Evolutionary conservation across 139 green algal genomes (phyloP), one percentile per base, ranked within the genome.

Genomic region (Chlorella sorokiniana): DNA sequence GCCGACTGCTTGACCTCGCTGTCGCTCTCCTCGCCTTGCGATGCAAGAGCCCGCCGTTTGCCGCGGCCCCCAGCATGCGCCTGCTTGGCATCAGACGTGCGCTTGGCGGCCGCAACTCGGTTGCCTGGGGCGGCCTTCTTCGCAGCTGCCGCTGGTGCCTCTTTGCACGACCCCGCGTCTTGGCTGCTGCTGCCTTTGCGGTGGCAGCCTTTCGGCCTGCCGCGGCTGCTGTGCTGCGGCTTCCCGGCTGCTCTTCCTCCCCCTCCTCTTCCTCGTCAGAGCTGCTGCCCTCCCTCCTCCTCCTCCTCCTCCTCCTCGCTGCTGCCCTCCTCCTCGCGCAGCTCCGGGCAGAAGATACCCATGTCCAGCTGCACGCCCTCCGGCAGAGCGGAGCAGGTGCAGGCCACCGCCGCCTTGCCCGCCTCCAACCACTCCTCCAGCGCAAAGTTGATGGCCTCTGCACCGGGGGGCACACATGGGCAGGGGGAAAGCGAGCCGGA

Each of bases 361-460:
- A 88, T 88, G 78, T 88, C 79, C 11, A 88, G 72, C 23, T 37
- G 37, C 51, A 88, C 84, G 29, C 78, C 79, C 48, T 88, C 84
- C 29, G 72, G 61, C 63, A 88, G 52, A 22, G 45, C 59, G 35
- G 62, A 51, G 85, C 92, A 96, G 40, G 85, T 69, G 87, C 92
- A 96, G 52, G 63, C 41, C 10, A 73, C 61, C 1, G 89, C 88
- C 27, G 84, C 64, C 22, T 54, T 81, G 14, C 92, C 92, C 63
- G 88, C 78, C 33, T 85, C 48, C 20, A 95, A 76, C 92, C 92
- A 95, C 42, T 86, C 48, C 27, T 67, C 56, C 38, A 93, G 89
- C n/a, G 92, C 92, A 86, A 96, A 96, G 81, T 96, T 96, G 42
- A 90, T 89, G 25, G 88, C 91, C 88, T 96, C 92, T n/a, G 92